A percentile compares a stretch with the other conserved stretches of the same genome.
These are phyloP conservation scores for Epichloe coenophiala DNA, from an alignment of 2,329 filamentous ascomycete genomes.

Conservation along the genomic window DNA sequence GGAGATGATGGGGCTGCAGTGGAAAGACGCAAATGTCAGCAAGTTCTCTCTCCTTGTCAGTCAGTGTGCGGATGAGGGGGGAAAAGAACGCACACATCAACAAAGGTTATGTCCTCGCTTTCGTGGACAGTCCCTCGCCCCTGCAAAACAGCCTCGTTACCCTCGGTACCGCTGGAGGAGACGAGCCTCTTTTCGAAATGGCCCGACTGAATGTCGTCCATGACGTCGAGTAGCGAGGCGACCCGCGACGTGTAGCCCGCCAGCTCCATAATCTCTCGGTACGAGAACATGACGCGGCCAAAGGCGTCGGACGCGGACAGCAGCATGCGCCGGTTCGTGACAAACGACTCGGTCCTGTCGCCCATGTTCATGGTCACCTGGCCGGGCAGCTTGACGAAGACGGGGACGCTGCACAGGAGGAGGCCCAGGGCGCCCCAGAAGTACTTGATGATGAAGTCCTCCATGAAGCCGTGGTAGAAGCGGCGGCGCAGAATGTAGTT, in stretches of 20 bases:
- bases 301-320: slow-evolving; percentile 91
- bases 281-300: slow-evolving; percentile 92
- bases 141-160: slow-evolving; percentile 70
- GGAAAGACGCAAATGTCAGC: neutral
- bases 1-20: slow-evolving; percentile 67
- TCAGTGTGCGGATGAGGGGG: neutral
- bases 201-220: slow-evolving; percentile 81
- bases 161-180: slow-evolving; percentile 68
- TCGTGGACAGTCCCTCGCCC: slow-evolving; percentile 73
- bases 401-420: slow-evolving; percentile 82
- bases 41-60: too few relatives aligned
- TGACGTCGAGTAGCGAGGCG: slow-evolving; percentile 77
- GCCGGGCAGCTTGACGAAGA: slow-evolving; percentile 86
- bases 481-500: slow-evolving; percentile 83
- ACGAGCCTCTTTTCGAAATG: slow-evolving; percentile 95
- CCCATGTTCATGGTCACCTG: slow-evolving; percentile 52
- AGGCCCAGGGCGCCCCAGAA: slow-evolving; percentile 94
- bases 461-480: slow-evolving; percentile 98
- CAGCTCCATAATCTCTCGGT: slow-evolving; percentile 92
- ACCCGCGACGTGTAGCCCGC: slow-evolving; percentile 93
- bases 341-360: slow-evolving; percentile 63
- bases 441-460: slow-evolving; percentile 99
- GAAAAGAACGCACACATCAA: slow-evolving; percentile 48
- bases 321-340: slow-evolving; percentile 86
- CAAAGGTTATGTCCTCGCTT: slow-evolving; percentile 72